Evolutionary conservation across 2,329 filamentous ascomycete species (phyloP), one percentile per base, ranked within the genome.

Genomic region (Gaeumannomyces tritici): DNA sequence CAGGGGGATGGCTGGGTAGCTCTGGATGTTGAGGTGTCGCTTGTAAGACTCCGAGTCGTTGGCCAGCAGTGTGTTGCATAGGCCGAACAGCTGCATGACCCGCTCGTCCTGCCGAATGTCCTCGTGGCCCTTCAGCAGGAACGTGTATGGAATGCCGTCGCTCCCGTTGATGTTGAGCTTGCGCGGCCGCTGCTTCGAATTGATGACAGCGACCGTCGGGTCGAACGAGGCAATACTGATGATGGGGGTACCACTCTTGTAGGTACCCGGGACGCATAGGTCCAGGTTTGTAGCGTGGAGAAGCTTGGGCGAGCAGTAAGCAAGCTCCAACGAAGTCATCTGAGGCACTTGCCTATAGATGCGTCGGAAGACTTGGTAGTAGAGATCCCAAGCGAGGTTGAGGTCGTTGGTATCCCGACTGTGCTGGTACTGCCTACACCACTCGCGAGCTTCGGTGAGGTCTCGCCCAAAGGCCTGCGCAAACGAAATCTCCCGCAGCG

Each of bases 71-170:
- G 96, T 99, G 74, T 99, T 99, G 78, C 93, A 95, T 18, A 99
- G 84, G 55, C 95, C 95, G 72, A 99, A 99, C 47, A 99, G 84
- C 76, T 99, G 95, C 96, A 99, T 99, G 68, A 99, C 95, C 76
- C 96, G 89, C 76, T 99, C 95, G 71, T 99, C 95, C 75, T 99
- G 95, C 64, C 95, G 89, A 67, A 99, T 97, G 79, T 99, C 95
- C 77, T 99, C 95, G 70, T 99, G 96, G n/a, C 95, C 95, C 80
- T 99, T 99, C 69, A 99, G 85, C 63, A 91, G 77, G 77, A 96
- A 98, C 60, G 91, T 89, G 73, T 97, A 97, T 3, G 86, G 84
- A 65, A 84, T 85, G 63, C 95, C 95, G 72, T 99, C 93, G 70
- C 91, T 96, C 65, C 93, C 96, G 70, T 87, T 88, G 70, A 95